Evolutionary conservation across 371 early-diverging fungal genomes (phyloP).

Genomic region (Lichtheimia ramosa): DNA sequence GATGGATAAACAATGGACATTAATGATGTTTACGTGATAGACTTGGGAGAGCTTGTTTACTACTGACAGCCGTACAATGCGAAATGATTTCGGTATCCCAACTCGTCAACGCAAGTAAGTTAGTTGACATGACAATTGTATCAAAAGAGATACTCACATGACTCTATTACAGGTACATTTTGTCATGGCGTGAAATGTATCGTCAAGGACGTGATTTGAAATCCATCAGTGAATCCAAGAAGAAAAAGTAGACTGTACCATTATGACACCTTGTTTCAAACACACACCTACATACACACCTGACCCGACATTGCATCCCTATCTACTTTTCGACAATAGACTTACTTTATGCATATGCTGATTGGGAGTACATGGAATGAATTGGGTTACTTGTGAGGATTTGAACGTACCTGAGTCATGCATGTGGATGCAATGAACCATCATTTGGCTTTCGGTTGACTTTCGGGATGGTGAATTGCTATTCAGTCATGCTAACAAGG

Average conservation of each 20-base stretch:
- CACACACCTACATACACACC: not conserved
- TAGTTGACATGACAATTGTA: not conserved
- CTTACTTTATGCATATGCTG: no score
- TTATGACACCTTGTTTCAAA: not conserved
- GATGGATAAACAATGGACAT: not conserved
- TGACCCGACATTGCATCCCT: not conserved
- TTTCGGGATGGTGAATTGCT: no score
- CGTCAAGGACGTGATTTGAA: conserved; percentile 12
- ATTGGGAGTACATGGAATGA: no score
- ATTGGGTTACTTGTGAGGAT: no score
- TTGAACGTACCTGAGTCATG: no score
- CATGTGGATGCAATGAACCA: no score
- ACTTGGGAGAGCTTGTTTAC: conserved; percentile 67
- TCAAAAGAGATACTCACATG: not conserved
- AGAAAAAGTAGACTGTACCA: conserved; percentile 8
- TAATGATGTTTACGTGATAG: conserved; percentile 15
- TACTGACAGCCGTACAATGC: conserved; percentile 46
- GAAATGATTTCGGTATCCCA: conserved; percentile 33
- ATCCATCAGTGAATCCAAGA: conserved; percentile 5
- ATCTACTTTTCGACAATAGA: not conserved
- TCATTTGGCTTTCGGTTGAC: no score
- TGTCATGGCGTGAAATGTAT: conserved; percentile 22
- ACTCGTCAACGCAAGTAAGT: conserved; percentile 28
- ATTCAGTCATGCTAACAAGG: no score
- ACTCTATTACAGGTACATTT: conserved; percentile 9